A percentile compares a stretch with the other conserved stretches of the same genome.
These are phyloP conservation scores for Colletotrichum sp. DNA, from an alignment of 2,329 filamentous ascomycete genomes.

Conservation along the genomic window DNA sequence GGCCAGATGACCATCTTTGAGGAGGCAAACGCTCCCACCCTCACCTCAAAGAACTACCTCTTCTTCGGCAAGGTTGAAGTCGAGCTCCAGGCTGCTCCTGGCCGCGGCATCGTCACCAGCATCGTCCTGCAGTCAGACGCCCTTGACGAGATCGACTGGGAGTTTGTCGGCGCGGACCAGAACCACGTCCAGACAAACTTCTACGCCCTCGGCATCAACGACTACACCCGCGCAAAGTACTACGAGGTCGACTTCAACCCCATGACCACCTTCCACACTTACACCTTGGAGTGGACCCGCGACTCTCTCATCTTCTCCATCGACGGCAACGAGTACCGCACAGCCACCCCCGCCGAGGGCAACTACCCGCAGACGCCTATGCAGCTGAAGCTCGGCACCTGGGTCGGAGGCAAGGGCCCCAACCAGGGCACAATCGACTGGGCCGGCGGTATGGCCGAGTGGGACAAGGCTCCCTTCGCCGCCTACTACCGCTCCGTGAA, in stretches of 20 bases:
- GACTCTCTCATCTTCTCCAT: conserved; percentile 65
- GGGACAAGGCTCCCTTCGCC: conserved; percentile 28
- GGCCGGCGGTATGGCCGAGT: conserved; percentile 63
- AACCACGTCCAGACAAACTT: conserved; percentile 53
- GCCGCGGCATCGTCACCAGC: conserved; percentile 53
- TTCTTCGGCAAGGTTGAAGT: conserved; percentile 58
- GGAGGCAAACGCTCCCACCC: conserved; percentile 51
- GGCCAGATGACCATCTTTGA: conserved; percentile 55
- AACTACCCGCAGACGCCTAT: conserved; percentile 75
- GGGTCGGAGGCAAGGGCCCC: conserved; percentile 53
- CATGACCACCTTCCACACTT: conserved; percentile 60
- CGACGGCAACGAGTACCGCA: conserved; percentile 52
- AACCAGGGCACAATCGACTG: conserved; percentile 67
- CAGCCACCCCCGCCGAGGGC: conserved; percentile 52
- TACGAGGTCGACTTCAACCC: conserved; percentile 47
- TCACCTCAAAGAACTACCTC: conserved; percentile 52
- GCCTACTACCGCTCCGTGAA: conserved; percentile 30
- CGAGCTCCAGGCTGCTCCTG: conserved; percentile 49
- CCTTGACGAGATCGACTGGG: conserved; percentile 60
- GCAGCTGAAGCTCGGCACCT: conserved; percentile 67
- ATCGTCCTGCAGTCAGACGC: conserved; percentile 56
- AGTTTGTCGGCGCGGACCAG: conserved; percentile 37
- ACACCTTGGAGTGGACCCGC: conserved; percentile 71
- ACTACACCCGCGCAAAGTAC: conserved; percentile 56
- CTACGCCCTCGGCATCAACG: conserved; percentile 61